These are phyloP conservation scores for Triangularia verruculosa DNA, from an alignment of 2,329 filamentous ascomycete genomes.

Conservation along the genomic window DNA sequence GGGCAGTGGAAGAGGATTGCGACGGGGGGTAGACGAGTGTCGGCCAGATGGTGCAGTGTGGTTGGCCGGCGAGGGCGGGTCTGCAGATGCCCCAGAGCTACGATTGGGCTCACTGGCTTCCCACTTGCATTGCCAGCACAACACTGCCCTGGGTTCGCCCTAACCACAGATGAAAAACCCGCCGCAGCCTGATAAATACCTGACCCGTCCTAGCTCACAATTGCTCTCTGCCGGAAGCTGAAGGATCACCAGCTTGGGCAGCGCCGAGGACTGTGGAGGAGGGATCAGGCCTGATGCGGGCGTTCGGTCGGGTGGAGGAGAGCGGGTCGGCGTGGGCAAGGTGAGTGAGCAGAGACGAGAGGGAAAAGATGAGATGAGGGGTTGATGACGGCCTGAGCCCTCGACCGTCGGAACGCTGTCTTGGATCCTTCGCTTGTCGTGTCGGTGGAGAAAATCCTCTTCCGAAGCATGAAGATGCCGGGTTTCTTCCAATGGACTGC, in stretches of 20 bases:
- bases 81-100: constrained; percentile 15
- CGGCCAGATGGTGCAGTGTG: constrained; percentile 30
- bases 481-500: not conserved
- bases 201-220: constrained; percentile 17
- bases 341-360: not conserved
- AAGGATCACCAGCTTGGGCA: constrained; percentile 14
- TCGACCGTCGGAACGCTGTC: not conserved
- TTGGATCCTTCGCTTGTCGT: not conserved
- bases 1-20: constrained; percentile 7
- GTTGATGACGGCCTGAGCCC: not conserved
- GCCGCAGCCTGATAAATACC: constrained; percentile 25
- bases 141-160: constrained; percentile 6
- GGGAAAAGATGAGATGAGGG: not conserved
- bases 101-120: constrained; percentile 25
- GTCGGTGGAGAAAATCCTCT: not conserved
- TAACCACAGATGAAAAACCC: constrained; percentile 4
- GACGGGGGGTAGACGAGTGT: constrained; percentile 19
- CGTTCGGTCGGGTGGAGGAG: constrained; percentile 1
- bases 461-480: not conserved
- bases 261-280: constrained; percentile 5
- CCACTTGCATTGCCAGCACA: constrained; percentile 27
- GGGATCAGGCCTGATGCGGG: constrained; percentile 2
- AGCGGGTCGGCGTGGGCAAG: constrained; percentile 1
- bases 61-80: constrained; percentile 26
- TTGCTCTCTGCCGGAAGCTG: not conserved